Evolutionary conservation across 2,329 filamentous ascomycete species (phyloP).

Genomic region (Venturia effusa): DNA sequence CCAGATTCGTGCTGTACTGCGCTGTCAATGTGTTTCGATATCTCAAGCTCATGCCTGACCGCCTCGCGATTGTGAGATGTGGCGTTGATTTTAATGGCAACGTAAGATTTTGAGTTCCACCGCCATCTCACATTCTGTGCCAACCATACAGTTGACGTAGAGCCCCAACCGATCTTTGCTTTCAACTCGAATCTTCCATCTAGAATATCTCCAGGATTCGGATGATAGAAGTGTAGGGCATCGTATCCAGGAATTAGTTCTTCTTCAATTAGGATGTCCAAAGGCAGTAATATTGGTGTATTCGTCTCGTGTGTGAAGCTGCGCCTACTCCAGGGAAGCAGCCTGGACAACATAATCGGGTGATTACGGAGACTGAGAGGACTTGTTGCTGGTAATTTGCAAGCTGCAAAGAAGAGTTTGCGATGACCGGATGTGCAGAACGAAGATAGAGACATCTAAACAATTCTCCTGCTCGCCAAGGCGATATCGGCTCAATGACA

Average conservation of each 20-base stretch:
- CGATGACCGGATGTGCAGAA: no score
- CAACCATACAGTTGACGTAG: conserved; percentile 30
- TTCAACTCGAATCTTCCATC: conserved; percentile 4
- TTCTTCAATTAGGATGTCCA: conserved; percentile 9
- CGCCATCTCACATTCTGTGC: conserved; percentile 21
- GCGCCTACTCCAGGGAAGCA: no score
- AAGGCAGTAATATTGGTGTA: neutral
- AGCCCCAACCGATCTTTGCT: conserved; percentile 10
- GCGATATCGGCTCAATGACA: no score
- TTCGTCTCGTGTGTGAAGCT: no score
- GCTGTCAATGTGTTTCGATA: conserved; percentile 24
- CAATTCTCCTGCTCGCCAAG: no score
- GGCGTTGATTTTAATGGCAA: conserved; percentile 21
- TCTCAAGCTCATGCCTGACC: conserved; percentile 21
- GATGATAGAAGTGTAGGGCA: conserved; percentile 6
- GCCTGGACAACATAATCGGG: no score
- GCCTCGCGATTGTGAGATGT: conserved; percentile 18
- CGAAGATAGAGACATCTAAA: no score
- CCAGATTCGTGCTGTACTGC: conserved; percentile 18
- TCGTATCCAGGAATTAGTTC: conserved; percentile 10
- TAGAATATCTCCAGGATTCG: conserved; percentile 11
- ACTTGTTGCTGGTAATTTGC: no score
- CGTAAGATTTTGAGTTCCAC: conserved; percentile 17
- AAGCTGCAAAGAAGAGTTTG: no score
- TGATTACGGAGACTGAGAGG: no score